Percentiles rank a stretch among this genome's conserved stretches.
These are phyloP conservation scores for Fusarium sp. DNA, from an alignment of 2,329 filamentous ascomycete genomes.

Conservation along the genomic window DNA sequence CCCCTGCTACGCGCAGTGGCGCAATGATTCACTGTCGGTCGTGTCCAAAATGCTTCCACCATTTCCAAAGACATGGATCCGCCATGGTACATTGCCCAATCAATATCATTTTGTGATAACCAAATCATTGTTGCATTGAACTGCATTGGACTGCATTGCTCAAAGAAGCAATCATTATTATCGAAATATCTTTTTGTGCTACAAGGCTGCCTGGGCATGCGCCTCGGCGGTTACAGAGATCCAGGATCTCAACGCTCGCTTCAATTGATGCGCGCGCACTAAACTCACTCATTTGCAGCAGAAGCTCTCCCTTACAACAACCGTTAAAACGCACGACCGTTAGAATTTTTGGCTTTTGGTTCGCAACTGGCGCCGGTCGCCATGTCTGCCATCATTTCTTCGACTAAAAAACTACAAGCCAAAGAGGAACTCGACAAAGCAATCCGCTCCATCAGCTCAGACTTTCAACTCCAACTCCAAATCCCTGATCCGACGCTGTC, in stretches of 20 bases:
- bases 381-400: slow-evolving; percentile 29
- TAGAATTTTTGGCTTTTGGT: not conserved
- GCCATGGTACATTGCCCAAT: slow-evolving; percentile 15
- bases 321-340: not conserved
- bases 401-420: slow-evolving; percentile 7
- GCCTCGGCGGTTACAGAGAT: not conserved
- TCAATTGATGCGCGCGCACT: not conserved
- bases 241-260: slow-evolving; percentile 1
- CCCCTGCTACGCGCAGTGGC: not conserved
- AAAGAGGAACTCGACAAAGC: slow-evolving; percentile 40
- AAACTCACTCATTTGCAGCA: slow-evolving; percentile 4
- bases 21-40: slow-evolving; percentile 30
- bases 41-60: not conserved
- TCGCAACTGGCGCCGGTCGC: slow-evolving; percentile 9
- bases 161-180: slow-evolving; percentile 6
- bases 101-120: slow-evolving; percentile 21
- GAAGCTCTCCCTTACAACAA: slow-evolving; percentile 3
- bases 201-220: not conserved
- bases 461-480: slow-evolving; percentile 43
- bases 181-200: not conserved
- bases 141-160: not conserved
- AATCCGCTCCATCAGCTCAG: slow-evolving; percentile 43
- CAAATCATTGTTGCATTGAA: slow-evolving; percentile 12
- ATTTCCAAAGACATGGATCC: not conserved
- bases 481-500: slow-evolving; percentile 41